A percentile compares a stretch with the other conserved stretches of the same genome.
Conservation (phyloP, 768 basidiomycete species). For the Lactarius akahatsu region DNA sequence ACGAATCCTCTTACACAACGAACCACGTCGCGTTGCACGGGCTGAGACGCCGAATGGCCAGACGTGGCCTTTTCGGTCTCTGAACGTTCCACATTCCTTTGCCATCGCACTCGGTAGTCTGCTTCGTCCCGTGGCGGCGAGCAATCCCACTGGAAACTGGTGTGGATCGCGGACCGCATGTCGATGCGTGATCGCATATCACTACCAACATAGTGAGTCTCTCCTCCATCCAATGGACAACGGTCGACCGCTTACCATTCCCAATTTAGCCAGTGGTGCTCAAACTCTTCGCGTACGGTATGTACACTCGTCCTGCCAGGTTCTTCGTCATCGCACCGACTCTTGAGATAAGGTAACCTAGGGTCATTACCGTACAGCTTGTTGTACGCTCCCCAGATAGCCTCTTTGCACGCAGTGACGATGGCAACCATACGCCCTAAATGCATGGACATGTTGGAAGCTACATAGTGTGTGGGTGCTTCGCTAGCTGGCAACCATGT, state of each 20-base stretch:
- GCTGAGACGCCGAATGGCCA: not conserved
- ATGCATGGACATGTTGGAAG: slow-evolving; percentile 61
- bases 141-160: slow-evolving; percentile 56
- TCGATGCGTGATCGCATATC: slow-evolving; percentile 75
- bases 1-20: slow-evolving; percentile 30
- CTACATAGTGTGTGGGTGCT: slow-evolving; percentile 36
- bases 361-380: slow-evolving; percentile 40
- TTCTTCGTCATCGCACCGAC: slow-evolving; percentile 19
- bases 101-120: slow-evolving; percentile 53
- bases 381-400: slow-evolving; percentile 65
- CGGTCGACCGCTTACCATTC: slow-evolving; percentile 45
- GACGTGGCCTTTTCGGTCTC: not conserved
- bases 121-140: slow-evolving; percentile 30
- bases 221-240: slow-evolving; percentile 3
- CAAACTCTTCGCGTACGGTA: slow-evolving; percentile 58
- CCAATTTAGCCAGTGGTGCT: slow-evolving; percentile 68
- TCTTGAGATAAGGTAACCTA: slow-evolving; percentile 39
- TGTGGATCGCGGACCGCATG: slow-evolving; percentile 51
- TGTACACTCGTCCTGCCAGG: slow-evolving; percentile 25
- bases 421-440: slow-evolving; percentile 57
- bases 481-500: slow-evolving; percentile 18
- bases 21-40: slow-evolving; percentile 14
- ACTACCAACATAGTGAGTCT: slow-evolving; percentile 37
- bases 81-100: slow-evolving; percentile 33
- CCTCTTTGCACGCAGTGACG: slow-evolving; percentile 64